These are phyloP conservation scores for Candida pseudoviswanathii DNA, from an alignment of 1,139 yeast species.

Conservation along the genomic window DNA sequence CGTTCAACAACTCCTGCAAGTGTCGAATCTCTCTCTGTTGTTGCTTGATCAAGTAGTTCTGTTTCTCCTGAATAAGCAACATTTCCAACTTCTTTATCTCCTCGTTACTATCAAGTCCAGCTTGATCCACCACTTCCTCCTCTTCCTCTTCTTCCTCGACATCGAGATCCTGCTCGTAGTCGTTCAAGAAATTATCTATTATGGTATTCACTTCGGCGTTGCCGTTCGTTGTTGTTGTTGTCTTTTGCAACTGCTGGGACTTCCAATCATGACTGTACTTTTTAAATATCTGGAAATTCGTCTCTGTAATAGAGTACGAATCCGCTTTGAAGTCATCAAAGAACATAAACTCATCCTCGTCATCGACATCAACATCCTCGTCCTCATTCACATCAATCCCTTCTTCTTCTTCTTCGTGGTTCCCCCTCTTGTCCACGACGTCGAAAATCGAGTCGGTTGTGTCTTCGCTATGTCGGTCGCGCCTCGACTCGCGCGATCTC, in stretches of 20 bases:
- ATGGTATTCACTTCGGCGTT: conserved; percentile 1
- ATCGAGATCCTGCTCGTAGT: neutral
- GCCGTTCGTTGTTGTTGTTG: neutral
- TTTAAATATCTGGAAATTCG: conserved; percentile 23
- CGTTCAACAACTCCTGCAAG: conserved; percentile 24
- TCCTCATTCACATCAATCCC: neutral
- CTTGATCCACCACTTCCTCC: conserved; percentile 1
- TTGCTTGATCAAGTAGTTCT: conserved; percentile 25
- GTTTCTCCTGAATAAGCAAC: conserved; percentile 28
- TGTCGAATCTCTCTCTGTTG: conserved; percentile 33
- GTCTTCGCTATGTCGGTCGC: neutral
- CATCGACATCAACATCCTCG: conserved; percentile 1
- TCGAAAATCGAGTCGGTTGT: conserved; percentile 4
- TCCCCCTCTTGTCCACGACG: neutral
- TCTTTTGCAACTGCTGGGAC: neutral
- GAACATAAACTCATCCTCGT: neutral
- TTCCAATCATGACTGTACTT: conserved; percentile 1
- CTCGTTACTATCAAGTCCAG: conserved; percentile 7
- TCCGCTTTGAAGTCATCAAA: conserved; percentile 8
- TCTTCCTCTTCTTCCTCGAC: conserved; percentile 1
- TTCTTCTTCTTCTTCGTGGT: no score
- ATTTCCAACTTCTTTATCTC: conserved; percentile 26
- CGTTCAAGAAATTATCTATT: conserved; percentile 6
- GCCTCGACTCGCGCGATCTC: neutral
- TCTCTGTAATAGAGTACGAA: conserved; percentile 16